These are phyloP conservation scores for Corynascus novoguineensis DNA, from an alignment of 495 filamentous ascomycete species.

Conservation along the genomic window DNA sequence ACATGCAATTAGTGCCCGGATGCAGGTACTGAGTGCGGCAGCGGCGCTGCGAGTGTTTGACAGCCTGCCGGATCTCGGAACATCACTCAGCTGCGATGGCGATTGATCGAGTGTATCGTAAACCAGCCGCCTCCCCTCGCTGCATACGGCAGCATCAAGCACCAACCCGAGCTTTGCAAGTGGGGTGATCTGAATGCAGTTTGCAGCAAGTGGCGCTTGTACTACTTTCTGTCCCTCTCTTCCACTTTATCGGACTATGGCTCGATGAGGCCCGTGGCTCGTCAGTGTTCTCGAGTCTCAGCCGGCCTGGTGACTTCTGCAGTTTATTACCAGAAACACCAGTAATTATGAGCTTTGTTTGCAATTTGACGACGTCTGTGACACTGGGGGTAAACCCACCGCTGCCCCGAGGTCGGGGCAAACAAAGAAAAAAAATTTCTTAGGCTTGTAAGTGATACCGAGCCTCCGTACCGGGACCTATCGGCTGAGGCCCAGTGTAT, in stretches of 20 bases:
- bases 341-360: neutral
- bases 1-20: conserved; percentile 6
- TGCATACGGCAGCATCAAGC: neutral
- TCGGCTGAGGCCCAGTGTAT: too few relatives aligned
- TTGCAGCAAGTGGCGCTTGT: neutral
- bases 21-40: conserved; percentile 10
- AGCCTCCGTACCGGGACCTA: neutral
- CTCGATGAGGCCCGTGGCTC: neutral
- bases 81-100: neutral
- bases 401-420: too few relatives aligned
- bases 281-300: neutral
- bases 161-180: neutral
- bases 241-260: neutral
- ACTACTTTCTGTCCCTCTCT: neutral
- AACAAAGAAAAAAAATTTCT: neutral
- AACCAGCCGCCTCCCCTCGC: neutral
- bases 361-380: too few relatives aligned
- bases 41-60: conserved; percentile 6
- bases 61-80: conserved; percentile 5
- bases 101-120: neutral
- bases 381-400: too few relatives aligned
- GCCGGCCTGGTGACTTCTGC: neutral
- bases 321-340: neutral
- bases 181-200: neutral
- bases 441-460: neutral